Evolutionary conservation across 768 basidiomycete species (phyloP), one percentile per base, ranked within the genome.

Genomic region (Trametes villosa): DNA sequence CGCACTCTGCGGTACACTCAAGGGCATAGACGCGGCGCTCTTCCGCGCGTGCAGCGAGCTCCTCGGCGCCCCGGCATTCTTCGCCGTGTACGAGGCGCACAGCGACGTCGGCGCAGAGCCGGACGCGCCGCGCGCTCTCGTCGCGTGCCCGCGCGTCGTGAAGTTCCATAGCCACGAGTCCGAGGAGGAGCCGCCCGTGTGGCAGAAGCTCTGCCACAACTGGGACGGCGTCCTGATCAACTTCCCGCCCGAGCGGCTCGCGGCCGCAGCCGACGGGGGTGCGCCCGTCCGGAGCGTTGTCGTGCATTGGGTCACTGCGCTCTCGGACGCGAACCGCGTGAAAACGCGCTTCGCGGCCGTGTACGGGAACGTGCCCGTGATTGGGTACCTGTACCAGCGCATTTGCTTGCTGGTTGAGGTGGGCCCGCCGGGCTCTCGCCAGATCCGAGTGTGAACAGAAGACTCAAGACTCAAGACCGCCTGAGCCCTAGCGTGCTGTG

Each of bases 111-210:
- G 20, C 31, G n/a, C n/a, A n/a, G n/a, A n/a, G n/a, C 34, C 24
- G 26, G 46, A 69, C 45, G 70, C 49, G 7, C 62, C 69, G 52
- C 69, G 74, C 56, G 68, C 67, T 27, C 66, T 75, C 60, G 63
- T 72, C 26, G 71, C 71, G 63, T 72, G 69, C 40, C 75, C 74
- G 27, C 70, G 73, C 54, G 65, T 75, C 48, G 61, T 70, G 20
- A 44, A 54, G 38, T 50, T 70, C 17, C 59, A 67, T 27, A 68
- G 69, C 57, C 62, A 55, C 68, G 75, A 75, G 67, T 29, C 63
- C 42, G 66, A 68, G 47, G 74, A 74, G 8, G 50, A 48, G 20
- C 44, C 36, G 5, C 55, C 51, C 33, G 24, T 62, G 12, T 62
- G 61, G 55, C 36, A 57, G 56, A 57, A 53, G 30, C 50, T 57